Percentiles rank a stretch among this genome's conserved stretches.
Conservation (phyloP, 495 filamentous ascomycete species). For the Lepraria neglecta region DNA sequence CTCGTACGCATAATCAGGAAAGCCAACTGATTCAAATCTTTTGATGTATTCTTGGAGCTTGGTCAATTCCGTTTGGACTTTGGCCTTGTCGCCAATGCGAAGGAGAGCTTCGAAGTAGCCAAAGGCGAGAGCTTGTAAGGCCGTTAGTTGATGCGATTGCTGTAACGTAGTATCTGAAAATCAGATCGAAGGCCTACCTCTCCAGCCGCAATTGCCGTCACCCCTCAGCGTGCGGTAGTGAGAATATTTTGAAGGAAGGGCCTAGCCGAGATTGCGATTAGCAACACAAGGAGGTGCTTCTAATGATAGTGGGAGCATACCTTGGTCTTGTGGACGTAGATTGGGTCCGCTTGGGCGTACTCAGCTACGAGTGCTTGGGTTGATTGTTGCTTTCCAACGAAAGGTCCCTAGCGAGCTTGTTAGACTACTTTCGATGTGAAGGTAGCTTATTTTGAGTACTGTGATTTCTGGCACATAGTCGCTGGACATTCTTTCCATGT, state of each 20-base stretch:
- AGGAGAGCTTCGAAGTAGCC: constrained; percentile 85
- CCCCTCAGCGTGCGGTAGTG: constrained; percentile 82
- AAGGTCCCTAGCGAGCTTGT: constrained; percentile 57
- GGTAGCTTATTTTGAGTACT: constrained; percentile 37
- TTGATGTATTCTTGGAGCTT: constrained; percentile 66
- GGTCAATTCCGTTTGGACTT: constrained; percentile 59
- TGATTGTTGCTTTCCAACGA: constrained; percentile 71
- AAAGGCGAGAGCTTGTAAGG: constrained; percentile 71
- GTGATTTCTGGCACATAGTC: constrained; percentile 61
- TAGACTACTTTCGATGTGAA: constrained; percentile 19
- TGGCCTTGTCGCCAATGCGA: constrained; percentile 54
- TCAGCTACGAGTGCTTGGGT: constrained; percentile 75
- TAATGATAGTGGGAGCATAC: constrained; percentile 40
- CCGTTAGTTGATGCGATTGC: constrained; percentile 19
- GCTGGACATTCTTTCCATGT: constrained; percentile 49
- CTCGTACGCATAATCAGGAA: constrained; percentile 62
- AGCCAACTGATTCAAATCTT: constrained; percentile 64
- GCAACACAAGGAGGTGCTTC: neutral
- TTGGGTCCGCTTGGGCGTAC: constrained; percentile 84
- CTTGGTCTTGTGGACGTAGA: constrained; percentile 76
- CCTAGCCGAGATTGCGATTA: constrained; percentile 43
- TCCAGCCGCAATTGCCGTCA: constrained; percentile 96
- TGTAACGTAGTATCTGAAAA: constrained; percentile 16
- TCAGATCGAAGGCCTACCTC: constrained; percentile 54
- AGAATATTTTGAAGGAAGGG: constrained; percentile 75